These are phyloP conservation scores for Phialophora verrucosa DNA, from an alignment of 2,329 filamentous ascomycete genomes.

Conservation along the genomic window DNA sequence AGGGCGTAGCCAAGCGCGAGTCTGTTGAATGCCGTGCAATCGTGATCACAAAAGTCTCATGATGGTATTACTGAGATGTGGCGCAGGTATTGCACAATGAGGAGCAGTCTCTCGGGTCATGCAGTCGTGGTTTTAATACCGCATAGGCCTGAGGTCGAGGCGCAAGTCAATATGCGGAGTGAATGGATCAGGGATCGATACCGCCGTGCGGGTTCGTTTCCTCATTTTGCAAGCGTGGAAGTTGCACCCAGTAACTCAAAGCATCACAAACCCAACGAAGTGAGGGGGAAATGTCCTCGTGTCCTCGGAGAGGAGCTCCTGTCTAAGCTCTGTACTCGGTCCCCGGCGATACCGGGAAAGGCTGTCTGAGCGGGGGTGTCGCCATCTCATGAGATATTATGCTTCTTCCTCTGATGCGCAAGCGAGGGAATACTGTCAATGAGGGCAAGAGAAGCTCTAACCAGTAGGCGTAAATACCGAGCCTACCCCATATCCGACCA, in stretches of 20 bases:
- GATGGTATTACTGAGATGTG: conserved; percentile 1
- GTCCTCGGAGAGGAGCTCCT: background rate
- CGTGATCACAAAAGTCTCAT: conserved; percentile 22
- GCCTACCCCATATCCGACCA: background rate
- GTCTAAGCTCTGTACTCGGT: background rate
- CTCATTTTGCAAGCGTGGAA: background rate
- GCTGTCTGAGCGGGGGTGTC: background rate
- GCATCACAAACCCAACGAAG: background rate
- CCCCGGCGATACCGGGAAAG: background rate
- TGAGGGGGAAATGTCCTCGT: background rate
- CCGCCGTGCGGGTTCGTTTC: background rate
- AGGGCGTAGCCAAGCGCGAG: conserved; percentile 7
- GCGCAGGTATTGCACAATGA: background rate
- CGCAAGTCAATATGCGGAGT: background rate
- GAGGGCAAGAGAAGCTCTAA: background rate
- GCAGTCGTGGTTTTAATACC: background rate
- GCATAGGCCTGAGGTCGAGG: background rate
- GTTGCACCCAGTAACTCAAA: background rate
- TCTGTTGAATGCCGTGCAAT: conserved; percentile 20
- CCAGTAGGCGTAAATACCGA: background rate
- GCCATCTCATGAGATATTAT: background rate
- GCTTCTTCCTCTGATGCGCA: background rate
- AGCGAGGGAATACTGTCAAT: background rate
- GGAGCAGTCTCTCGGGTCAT: background rate
- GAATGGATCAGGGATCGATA: background rate